Evolutionary conservation across 257 asterid species (phyloP).

Genomic region (Capsicum pubescens): DNA sequence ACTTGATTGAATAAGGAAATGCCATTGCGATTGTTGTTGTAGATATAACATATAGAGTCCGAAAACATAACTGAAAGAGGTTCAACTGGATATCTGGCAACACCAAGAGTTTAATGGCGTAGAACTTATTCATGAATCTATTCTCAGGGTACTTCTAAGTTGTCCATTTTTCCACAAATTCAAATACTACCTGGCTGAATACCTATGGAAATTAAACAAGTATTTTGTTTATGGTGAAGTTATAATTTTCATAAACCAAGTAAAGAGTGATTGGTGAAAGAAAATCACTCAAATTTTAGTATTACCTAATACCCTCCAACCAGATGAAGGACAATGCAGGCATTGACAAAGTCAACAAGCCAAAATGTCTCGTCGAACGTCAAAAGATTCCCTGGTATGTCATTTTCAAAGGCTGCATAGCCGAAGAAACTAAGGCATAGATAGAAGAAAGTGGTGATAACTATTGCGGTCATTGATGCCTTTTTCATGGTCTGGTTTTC

Average conservation of each 20-base stretch:
- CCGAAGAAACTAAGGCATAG: conserved; percentile 68
- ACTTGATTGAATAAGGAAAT: too few relatives aligned
- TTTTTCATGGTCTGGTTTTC: too few relatives aligned
- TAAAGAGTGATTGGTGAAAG: background rate
- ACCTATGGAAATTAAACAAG: too few relatives aligned
- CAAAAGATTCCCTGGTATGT: conserved; percentile 69
- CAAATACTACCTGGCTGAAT: conserved; percentile 65
- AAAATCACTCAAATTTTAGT: background rate
- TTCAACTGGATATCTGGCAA: conserved; percentile 52
- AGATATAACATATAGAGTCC: conserved; percentile 36
- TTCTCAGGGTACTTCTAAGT: conserved; percentile 42
- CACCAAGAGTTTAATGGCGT: conserved; percentile 50
- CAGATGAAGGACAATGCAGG: conserved; percentile 60
- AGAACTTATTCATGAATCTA: conserved; percentile 41
- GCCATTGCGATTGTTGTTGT: too few relatives aligned
- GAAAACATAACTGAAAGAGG: conserved; percentile 59
- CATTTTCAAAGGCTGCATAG: conserved; percentile 72
- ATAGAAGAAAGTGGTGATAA: conserved; percentile 55
- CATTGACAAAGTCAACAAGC: conserved; percentile 70
- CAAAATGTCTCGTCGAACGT: conserved; percentile 77
- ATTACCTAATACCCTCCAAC: conserved; percentile 73
- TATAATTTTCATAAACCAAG: background rate
- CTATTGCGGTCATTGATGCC: too few relatives aligned
- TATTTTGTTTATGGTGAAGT: background rate
- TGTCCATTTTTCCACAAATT: conserved; percentile 51